Percentiles rank a stretch among this genome's conserved stretches.
Evolutionary conservation across 495 filamentous ascomycete genomes (phyloP).

Genomic region (Aspergillus nidulans): DNA sequence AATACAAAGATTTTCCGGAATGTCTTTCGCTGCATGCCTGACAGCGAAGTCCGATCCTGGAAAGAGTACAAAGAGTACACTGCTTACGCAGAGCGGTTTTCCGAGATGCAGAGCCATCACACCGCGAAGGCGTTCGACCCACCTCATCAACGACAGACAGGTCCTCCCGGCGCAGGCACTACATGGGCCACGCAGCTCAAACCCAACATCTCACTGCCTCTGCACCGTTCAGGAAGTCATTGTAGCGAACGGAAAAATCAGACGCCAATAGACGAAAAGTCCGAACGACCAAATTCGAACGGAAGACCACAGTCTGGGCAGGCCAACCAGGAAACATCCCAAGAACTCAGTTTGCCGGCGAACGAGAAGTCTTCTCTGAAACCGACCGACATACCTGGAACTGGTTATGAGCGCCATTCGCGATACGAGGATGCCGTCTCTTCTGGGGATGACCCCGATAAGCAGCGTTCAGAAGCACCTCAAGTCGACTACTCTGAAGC

Average conservation of each 20-base stretch:
- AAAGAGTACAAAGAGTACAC: conserved; percentile 87
- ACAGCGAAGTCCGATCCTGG: conserved; percentile 91
- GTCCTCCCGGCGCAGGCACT: conserved; percentile 40
- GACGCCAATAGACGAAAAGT: conserved; percentile 27
- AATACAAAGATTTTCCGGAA: conserved; percentile 90
- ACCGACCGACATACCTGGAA: conserved; percentile 20
- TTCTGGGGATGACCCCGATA: conserved; percentile 30
- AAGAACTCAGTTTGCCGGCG: conserved; percentile 26
- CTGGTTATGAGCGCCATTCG: conserved; percentile 16
- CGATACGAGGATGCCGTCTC: conserved; percentile 21
- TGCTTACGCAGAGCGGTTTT: conserved; percentile 74
- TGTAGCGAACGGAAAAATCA: conserved; percentile 19
- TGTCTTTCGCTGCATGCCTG: conserved; percentile 96
- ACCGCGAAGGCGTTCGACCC: conserved; percentile 32
- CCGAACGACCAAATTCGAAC: conserved; percentile 9
- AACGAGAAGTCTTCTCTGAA: conserved; percentile 45
- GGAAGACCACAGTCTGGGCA: conserved; percentile 24
- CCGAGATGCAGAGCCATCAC: conserved; percentile 59
- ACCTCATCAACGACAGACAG: conserved; percentile 33
- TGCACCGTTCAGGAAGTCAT: conserved; percentile 21
- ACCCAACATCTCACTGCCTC: conserved; percentile 18
- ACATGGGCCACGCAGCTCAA: conserved; percentile 16
- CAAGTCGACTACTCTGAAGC: conserved; percentile 47
- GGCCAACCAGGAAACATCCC: conserved; percentile 25
- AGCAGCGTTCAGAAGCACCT: conserved; percentile 29